These are phyloP conservation scores for Aureobasidium mangrovei DNA, from an alignment of 2,329 filamentous ascomycete genomes.

Conservation along the genomic window DNA sequence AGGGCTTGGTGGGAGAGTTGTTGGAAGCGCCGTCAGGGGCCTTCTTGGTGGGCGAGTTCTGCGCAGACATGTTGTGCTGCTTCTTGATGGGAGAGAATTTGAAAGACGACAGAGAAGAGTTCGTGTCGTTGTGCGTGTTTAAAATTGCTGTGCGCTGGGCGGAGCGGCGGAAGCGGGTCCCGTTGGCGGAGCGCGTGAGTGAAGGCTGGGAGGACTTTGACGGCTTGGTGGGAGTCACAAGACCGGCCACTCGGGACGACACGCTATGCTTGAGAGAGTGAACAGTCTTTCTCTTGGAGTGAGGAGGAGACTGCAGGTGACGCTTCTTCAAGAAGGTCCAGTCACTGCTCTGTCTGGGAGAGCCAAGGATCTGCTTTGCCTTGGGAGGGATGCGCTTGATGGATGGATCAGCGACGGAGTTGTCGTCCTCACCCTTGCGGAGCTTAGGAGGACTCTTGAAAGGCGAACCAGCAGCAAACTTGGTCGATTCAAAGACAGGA, in stretches of 20 bases:
- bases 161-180: too few relatives aligned
- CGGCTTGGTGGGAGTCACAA: neutral
- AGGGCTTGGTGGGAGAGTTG: neutral
- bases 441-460: neutral
- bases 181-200: too few relatives aligned
- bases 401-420: neutral
- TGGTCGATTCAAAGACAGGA: slow-evolving; percentile 18
- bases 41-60: neutral
- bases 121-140: neutral
- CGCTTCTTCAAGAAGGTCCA: neutral
- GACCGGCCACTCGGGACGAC: neutral
- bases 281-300: neutral
- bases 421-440: neutral
- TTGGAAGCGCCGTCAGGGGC: neutral
- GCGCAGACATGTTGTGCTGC: neutral
- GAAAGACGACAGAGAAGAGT: neutral
- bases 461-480: neutral
- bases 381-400: slow-evolving; percentile 7
- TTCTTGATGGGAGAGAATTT: neutral
- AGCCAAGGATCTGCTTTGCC: slow-evolving; percentile 7
- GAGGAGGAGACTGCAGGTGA: neutral
- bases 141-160: neutral
- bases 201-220: neutral
- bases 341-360: slow-evolving; percentile 5
- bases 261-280: neutral